These are phyloP conservation scores for Trametes meyenii DNA, from an alignment of 768 basidiomycete genomes.

Conservation along the genomic window DNA sequence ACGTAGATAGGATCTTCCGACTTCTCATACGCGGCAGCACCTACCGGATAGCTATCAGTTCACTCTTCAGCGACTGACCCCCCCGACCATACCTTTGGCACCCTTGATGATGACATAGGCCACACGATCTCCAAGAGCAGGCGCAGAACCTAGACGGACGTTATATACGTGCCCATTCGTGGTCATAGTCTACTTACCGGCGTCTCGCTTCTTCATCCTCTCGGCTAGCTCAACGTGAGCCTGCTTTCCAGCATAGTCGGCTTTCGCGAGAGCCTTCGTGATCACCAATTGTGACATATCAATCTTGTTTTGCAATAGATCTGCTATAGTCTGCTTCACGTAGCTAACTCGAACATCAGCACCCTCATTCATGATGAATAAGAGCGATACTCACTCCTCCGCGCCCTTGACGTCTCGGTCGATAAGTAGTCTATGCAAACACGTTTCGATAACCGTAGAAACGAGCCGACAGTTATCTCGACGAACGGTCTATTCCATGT, in stretches of 20 bases:
- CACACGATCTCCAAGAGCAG: slow-evolving; percentile 96
- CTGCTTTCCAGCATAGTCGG: slow-evolving; percentile 93
- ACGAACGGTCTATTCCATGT: slow-evolving; percentile 79
- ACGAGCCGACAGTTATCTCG: slow-evolving; percentile 99
- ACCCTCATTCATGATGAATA: not conserved
- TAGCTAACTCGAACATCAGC: slow-evolving; percentile 54
- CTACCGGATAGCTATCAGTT: slow-evolving; percentile 41
- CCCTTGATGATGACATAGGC: slow-evolving; percentile 99
- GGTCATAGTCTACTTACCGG: slow-evolving; percentile 50
- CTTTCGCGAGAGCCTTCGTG: slow-evolving; percentile 93
- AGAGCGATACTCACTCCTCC: slow-evolving; percentile 66
- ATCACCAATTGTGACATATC: slow-evolving; percentile 99
- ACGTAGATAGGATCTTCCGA: slow-evolving; percentile 98
- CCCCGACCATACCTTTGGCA: slow-evolving; percentile 67
- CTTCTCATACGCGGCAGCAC: slow-evolving; percentile 97
- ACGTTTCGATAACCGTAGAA: slow-evolving; percentile 97
- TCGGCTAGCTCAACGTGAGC: slow-evolving; percentile 96
- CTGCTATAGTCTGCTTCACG: slow-evolving; percentile 90
- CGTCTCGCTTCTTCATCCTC: slow-evolving; percentile 95
- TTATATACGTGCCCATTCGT: not conserved
- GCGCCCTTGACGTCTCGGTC: slow-evolving; percentile 93
- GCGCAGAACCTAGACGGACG: slow-evolving; percentile 75
- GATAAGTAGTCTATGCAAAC: slow-evolving; percentile 96
- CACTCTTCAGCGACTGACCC: not conserved
- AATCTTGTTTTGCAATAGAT: slow-evolving; percentile 93